Percentiles rank a stretch among this genome's conserved stretches.
Conservation (phyloP, 257 asterid species). For the Primulina huaijiensis region DNA sequence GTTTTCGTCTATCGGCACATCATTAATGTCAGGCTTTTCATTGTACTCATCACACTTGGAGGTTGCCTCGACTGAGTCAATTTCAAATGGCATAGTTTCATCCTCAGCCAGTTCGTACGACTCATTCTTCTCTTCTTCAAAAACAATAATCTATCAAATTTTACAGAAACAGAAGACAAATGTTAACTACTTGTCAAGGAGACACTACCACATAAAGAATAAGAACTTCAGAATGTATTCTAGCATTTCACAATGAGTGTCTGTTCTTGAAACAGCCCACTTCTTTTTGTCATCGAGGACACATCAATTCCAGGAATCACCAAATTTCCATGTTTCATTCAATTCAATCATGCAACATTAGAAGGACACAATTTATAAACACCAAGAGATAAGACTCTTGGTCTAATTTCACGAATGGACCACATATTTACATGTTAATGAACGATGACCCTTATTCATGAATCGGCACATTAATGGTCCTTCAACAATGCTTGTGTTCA, state of each 20-base stretch:
- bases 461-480: not conserved
- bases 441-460: too few species aligned
- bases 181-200: not conserved
- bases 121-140: slow-evolving; percentile 82
- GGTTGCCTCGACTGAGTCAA: slow-evolving; percentile 37
- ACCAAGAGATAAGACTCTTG: too few species aligned
- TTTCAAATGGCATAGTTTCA: slow-evolving; percentile 55
- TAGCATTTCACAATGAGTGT: not conserved
- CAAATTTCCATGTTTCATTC: not conserved
- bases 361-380: not conserved
- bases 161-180: slow-evolving; percentile 19
- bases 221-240: not conserved
- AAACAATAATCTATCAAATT: slow-evolving; percentile 47
- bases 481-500: not conserved
- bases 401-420: too few species aligned
- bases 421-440: too few species aligned
- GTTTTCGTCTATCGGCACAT: slow-evolving; percentile 63
- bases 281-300: not conserved
- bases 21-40: slow-evolving; percentile 94
- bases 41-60: slow-evolving; percentile 47
- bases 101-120: slow-evolving; percentile 62
- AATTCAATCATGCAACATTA: not conserved
- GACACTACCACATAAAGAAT: slow-evolving; percentile 14
- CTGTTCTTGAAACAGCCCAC: not conserved
- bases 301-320: not conserved